Conservation (phyloP, 768 basidiomycete genomes). For the Phylloporus arenicola region DNA sequence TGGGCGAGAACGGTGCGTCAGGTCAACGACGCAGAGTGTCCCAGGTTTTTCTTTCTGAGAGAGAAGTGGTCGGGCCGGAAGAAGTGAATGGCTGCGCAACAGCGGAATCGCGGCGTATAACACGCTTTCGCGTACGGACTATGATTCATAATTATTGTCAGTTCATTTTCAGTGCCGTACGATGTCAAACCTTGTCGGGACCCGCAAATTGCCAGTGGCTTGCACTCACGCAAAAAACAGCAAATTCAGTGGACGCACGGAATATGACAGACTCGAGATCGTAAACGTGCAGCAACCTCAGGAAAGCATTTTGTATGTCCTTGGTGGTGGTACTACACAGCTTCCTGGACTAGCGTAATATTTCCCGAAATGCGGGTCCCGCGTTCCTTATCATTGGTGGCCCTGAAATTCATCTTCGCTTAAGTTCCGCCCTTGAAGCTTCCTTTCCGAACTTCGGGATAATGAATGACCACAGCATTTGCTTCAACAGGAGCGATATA, state of each 20-base stretch:
- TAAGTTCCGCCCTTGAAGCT: constrained; percentile 20
- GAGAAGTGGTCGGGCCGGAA: constrained; percentile 1
- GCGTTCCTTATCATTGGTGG: constrained; percentile 6
- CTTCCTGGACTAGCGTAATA: constrained; percentile 8
- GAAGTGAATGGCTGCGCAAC: neutral
- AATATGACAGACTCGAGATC: neutral
- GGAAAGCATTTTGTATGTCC: constrained; percentile 1
- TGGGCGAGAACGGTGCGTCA: constrained; percentile 15
- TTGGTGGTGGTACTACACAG: constrained; percentile 11
- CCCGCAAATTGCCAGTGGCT: constrained; percentile 9
- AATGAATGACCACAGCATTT: constrained; percentile 8
- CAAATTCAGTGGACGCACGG: neutral
- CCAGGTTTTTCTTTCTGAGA: constrained; percentile 1
- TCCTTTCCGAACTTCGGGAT: constrained; percentile 12
- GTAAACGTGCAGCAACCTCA: neutral
- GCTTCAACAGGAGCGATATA: neutral
- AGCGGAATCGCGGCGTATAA: constrained; percentile 12
- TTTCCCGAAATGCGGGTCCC: constrained; percentile 23
- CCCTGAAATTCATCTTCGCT: constrained; percentile 25
- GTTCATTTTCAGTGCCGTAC: neutral
- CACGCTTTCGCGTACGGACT: constrained; percentile 18
- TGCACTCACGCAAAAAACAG: constrained; percentile 8
- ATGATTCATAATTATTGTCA: constrained; percentile 13
- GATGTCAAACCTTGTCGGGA: constrained; percentile 16
- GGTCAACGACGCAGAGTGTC: constrained; percentile 12